Evolutionary conservation across 108 stramenopile species (phyloP), one percentile per base, ranked within the genome.

Genomic region (Nitzschia sp.): DNA sequence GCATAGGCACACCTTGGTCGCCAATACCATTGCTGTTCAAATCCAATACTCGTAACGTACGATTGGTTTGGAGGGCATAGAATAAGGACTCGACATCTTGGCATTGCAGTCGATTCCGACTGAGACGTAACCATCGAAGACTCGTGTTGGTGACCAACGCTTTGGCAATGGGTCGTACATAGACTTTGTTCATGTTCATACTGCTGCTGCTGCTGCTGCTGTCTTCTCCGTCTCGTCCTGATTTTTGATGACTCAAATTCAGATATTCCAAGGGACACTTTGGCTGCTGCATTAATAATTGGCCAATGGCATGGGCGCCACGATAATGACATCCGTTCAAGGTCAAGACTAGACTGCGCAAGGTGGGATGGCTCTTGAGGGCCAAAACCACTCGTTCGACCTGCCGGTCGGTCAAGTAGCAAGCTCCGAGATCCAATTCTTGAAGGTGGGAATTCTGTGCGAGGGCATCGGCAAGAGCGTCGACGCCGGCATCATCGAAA

Each of bases 161-260:
- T 26, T 8, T 26, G 3, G 66, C 52, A 23, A 67, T 22, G 30
- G 36, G 19, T 41, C 33, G 25, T 33, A 67, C 8, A 27, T 29
- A 41, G 22, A 48, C 31, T 22, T 21, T 22, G 13, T 13, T 41
- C 11, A 6, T 13, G 38, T 6, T 6, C 38, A 41, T 11, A 11
- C 11, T 11, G n/a, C n/a, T n/a, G n/a, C n/a, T n/a, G n/a, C n/a
- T n/a, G 13, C 46, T 65, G 48, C 23, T 4, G 3, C 5, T 8
- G 4, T 28, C 48, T n/a, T n/a, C n/a, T n/a, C n/a, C n/a, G n/a
- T n/a, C n/a, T n/a, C n/a, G n/a, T 5, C 11, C 26, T 26, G 17
- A 15, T 26, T 67, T 67, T 55, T 67, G 66, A 50, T 67, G 66
- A 55, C 66, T 67, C 25, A 67, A 16, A 55, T 67, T 67, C 19